phyloP scores from a whole-genome alignment of 805 yeast species.

The Yarrowia sp. region DNA sequence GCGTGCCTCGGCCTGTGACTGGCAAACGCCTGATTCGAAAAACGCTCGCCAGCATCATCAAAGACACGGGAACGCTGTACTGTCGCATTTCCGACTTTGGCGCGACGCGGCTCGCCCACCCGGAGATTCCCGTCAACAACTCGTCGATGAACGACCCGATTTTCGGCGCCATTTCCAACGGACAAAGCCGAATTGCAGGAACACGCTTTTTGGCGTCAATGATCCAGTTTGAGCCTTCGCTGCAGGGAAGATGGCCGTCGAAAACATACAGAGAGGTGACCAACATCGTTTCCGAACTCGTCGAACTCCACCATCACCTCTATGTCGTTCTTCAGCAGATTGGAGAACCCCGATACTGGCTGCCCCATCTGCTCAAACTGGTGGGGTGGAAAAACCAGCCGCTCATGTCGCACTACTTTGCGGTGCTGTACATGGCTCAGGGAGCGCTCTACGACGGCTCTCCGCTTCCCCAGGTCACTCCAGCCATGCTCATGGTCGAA shows the following conservation, averaged over 20 bases:
- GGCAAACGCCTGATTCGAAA: slow-evolving; percentile 48
- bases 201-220: slow-evolving; percentile 5
- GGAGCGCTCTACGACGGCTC: slow-evolving; percentile 46
- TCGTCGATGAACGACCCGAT: slow-evolving; percentile 42
- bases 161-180: slow-evolving; percentile 39
- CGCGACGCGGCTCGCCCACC: slow-evolving; percentile 43
- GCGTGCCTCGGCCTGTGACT: slow-evolving; percentile 49
- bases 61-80: slow-evolving; percentile 46
- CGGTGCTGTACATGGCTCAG: slow-evolving; percentile 49
- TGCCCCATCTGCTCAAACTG: slow-evolving; percentile 43
- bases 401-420: slow-evolving; percentile 46
- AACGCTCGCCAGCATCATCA: slow-evolving; percentile 45
- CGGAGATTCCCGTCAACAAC: too few relatives aligned
- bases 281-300: slow-evolving; percentile 45
- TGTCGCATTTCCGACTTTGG: slow-evolving; percentile 49
- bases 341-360: slow-evolving; percentile 43
- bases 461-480: slow-evolving; percentile 49
- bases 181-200: slow-evolving; percentile 41
- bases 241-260: slow-evolving; percentile 50
- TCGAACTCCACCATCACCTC: slow-evolving; percentile 45
- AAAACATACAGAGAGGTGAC: slow-evolving; percentile 47
- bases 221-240: slow-evolving; percentile 49
- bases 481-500: slow-evolving; percentile 45
- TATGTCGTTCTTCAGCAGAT: slow-evolving; percentile 46
- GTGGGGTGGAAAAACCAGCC: slow-evolving; percentile 49